Evolutionary conservation across 106 monocot species (phyloP).

Genomic region (Acanthochlamys bracteata): DNA sequence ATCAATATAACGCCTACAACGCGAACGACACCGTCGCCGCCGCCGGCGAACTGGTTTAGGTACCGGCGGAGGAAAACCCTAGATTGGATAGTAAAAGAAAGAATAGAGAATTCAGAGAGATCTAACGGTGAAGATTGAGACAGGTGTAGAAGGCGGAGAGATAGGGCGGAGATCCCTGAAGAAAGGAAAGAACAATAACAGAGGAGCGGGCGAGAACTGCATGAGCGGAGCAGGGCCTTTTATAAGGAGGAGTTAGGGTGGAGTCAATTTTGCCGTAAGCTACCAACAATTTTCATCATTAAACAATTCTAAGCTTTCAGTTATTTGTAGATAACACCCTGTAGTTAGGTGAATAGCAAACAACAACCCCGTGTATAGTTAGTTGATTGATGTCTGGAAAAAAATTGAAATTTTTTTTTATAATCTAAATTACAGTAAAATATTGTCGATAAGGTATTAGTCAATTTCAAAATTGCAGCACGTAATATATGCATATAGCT

Average conservation of each 20-base stretch:
- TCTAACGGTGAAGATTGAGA: not conserved
- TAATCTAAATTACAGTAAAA: too few relatives aligned
- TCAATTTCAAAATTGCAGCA: too few relatives aligned
- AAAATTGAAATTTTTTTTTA: too few relatives aligned
- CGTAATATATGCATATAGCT: too few relatives aligned
- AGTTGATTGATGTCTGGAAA: too few relatives aligned
- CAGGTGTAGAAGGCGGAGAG: conserved; percentile 6
- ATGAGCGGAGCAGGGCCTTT: conserved; percentile 11
- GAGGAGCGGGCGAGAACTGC: conserved; percentile 22
- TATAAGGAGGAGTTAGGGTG: not conserved
- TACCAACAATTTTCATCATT: not conserved
- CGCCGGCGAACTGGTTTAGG: not conserved
- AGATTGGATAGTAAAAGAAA: not conserved
- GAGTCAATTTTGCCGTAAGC: not conserved
- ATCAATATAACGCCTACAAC: not conserved
- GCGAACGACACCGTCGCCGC: not conserved
- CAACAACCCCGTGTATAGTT: too few relatives aligned
- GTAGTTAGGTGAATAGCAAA: too few relatives aligned
- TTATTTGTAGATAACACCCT: too few relatives aligned
- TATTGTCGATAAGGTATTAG: too few relatives aligned
- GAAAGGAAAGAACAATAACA: not conserved
- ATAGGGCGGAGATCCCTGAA: not conserved
- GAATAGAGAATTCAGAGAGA: too few relatives aligned
- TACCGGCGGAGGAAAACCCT: not conserved
- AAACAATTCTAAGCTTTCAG: not conserved